Base-by-base conservation (phyloP, 2,329 filamentous ascomycete species). In the Fusarium chuoi region DNA sequence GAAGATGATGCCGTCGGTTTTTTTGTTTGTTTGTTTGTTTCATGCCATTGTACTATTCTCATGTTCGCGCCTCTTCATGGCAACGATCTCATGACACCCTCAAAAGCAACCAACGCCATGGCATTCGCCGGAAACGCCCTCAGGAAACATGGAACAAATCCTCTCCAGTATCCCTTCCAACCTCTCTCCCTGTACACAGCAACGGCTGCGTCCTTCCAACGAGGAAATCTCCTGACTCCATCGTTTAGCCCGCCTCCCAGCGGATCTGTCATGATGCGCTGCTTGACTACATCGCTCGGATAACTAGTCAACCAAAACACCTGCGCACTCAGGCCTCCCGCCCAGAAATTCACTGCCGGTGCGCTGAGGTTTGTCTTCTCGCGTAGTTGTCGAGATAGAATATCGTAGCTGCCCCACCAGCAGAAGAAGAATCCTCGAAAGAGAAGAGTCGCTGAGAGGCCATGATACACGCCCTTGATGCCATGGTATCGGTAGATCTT, bases 321-420 rank as follows among this genome's bases (percentile, higher is more conserved):
- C 85, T 99, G 96, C 0, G 96, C 96, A 54, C 93, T 95, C 58
- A 98, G 84, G 0, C 96, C 96, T 7, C 96, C 96, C 0, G 96
- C 96, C 96, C 96, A 98, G 85, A 99, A 99, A 81, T 98, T 98
- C 79, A 98, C 88, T 3, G 91, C 91, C 0, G 96, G 94, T 0
- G 90, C 90, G 61, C 93, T 93, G 61, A 98, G 84, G 18, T 77
- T 83, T 6, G 95, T 98, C 77, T 90, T 86, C 24, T 89, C 83
- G 62, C 89, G 86, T 79, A 98, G 85, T 67, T 87, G 84, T 28
- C 90, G 87, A 10, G 94, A 93, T 76, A 98, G 88, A 36, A 98
- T 77, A 78, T 98, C 96, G 85, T 99, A 99, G 68, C 91, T 93
- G n/a, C 92, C 91, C 96, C 96, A 99, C 95, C 95, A 98, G 85